Evolutionary conservation across 176 grass and related monocot genomes (phyloP).

Genomic region (Triticum urartu): DNA sequence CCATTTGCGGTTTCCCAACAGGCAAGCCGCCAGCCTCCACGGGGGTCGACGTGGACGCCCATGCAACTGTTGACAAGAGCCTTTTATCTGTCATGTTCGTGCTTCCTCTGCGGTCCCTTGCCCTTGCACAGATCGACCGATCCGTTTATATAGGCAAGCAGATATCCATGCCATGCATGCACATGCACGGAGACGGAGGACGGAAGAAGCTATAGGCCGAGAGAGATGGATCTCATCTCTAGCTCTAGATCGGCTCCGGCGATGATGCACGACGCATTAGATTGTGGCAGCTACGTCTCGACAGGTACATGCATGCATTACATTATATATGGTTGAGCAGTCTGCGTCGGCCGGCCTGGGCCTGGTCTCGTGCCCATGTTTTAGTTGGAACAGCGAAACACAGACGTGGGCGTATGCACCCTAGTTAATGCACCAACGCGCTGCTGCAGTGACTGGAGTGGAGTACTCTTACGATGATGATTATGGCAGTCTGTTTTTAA

Average conservation of each 20-base stretch:
- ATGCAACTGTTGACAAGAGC: conserved; percentile 1
- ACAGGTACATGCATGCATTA: not conserved
- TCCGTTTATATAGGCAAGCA: not conserved
- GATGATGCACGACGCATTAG: not conserved
- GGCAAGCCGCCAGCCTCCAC: not conserved
- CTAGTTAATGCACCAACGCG: not conserved
- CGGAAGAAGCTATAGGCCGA: not conserved
- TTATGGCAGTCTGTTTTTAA: no score
- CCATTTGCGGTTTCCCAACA: not conserved
- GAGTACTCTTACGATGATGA: no score
- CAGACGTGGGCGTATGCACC: not conserved
- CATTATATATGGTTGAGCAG: not conserved
- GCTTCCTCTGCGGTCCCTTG: not conserved
- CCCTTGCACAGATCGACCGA: not conserved
- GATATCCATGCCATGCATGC: not conserved
- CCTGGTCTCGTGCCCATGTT: conserved; percentile 6
- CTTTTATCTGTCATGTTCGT: conserved; percentile 18
- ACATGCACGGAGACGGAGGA: no score
- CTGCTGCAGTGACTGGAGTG: not conserved
- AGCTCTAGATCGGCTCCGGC: not conserved
- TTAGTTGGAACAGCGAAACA: conserved; percentile 4
- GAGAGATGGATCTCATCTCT: not conserved
- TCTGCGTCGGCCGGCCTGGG: not conserved
- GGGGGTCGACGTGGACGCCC: not conserved
- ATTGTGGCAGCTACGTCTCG: not conserved